Base-by-base conservation (phyloP, 352 stramenopile genomes). In the Globisporangium radiosum region DNA sequence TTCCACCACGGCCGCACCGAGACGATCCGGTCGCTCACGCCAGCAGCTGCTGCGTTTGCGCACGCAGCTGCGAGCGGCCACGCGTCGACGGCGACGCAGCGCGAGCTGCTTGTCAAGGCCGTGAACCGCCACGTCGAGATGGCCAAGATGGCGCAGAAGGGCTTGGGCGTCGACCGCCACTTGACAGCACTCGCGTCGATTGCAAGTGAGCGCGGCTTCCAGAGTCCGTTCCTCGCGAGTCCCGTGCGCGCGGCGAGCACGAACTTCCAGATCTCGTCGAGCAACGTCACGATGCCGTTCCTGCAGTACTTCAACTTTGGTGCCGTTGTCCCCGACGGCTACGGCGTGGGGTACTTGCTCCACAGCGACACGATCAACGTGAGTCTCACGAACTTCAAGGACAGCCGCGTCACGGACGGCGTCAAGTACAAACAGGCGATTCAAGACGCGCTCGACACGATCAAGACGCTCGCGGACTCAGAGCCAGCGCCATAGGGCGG, bases 1-100 rank as follows among this genome's bases (percentile, higher is more conserved):
- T 98, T 96, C 69, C 85, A 92, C 60, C 89, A 96, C 60, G 92
- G 92, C 39, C 87, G 92, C 44, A 98, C 92, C 36, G 92, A 98
- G 68, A 97, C 86, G 7, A 97, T 98, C 62, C 86, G 92, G 13
- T 92, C 81, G 38, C 78, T 81, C 45, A 94, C 87, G 33, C 80
- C 78, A 51, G 81, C 82, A 4, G 81, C 81, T 7, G 73, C 85
- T 2, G 81, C 65, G 19, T 95, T 95, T 59, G 76, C 90, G 33
- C 70, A 78, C 56, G 63, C 78, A 7, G 82, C 92, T 14, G 70
- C 77, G 15, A 68, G 62, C 38, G 69, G 72, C 38, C 67, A 63
- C 13, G 58, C 59, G 36, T 70, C 71, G 36, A 70, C 69, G 40
- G 72, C 54, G 7, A 74, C 72, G 9, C 84, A 92, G 65, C 79